Evolutionary conservation across 805 yeast genomes (phyloP), one percentile per base, ranked within the genome.

Genomic region (Cyberlindnera mrakii): DNA sequence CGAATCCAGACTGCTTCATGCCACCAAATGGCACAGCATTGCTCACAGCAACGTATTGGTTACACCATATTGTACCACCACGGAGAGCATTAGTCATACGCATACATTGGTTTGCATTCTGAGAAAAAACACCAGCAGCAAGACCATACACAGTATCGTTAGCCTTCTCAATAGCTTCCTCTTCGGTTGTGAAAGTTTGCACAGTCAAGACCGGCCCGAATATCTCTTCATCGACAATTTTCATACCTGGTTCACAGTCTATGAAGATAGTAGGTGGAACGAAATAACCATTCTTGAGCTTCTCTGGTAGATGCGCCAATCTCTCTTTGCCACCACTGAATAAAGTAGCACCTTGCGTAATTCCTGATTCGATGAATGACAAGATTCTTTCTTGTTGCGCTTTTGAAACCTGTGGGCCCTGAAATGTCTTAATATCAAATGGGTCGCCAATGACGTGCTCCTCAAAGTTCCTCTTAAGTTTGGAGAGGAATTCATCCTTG

Each of bases 151-250:
- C 72, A 13, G 87, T 72, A 55, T 74, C 75, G 62, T 85, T 86
- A 52, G 93, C 93, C 47, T 69, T 71, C 47, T 62, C 67, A 19
- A 86, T 49, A 10, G 77, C 95, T 47, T 85, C 89, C 42, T 77
- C 82, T 50, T 78, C 82, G 30, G 78, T 66, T 30, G 67, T 58
- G 65, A 85, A 85, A 62, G 75, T 76, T 43, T 82, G 78, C 30
- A 82, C 68, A 5, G 78, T 69, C 20, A 81, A 85, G 25, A 85
- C 95, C 15, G 95, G 95, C 19, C 95, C 95, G 61, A 85, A 85
- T 45, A 85, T 85, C 63, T 85, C 95, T 62, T 85, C 95, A 51
- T 72, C 71, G 39, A 80, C 82, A 41, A 85, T 76, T 46, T 74
- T 68, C 78, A 80, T 79, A 32, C 71, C 60, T 50, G 80, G 80